Percentiles rank a stretch among this genome's conserved stretches.
These are phyloP conservation scores for Hermanozyma aechmeae DNA, from an alignment of 805 yeast genomes.

Conservation along the genomic window DNA sequence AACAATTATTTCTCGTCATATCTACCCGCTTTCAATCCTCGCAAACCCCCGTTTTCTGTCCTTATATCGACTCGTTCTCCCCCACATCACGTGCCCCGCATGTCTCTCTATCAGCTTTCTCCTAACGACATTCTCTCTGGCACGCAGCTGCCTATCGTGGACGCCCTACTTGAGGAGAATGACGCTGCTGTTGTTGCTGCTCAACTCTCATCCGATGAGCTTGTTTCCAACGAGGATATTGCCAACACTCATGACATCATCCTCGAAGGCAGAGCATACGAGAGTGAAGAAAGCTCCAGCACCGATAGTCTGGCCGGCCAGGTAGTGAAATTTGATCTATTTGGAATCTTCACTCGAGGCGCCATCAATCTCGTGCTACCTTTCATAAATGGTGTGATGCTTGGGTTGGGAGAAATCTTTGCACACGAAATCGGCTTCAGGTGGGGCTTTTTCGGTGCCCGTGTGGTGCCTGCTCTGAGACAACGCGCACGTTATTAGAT, in stretches of 20 bases:
- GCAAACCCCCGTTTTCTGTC: no score
- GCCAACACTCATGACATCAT: slow-evolving; percentile 17
- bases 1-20: no score
- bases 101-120: no score
- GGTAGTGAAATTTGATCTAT: slow-evolving; percentile 15
- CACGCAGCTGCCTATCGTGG: no score
- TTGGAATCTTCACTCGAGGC: slow-evolving; percentile 37
- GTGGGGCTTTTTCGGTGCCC: slow-evolving; percentile 68
- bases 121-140: no score
- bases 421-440: slow-evolving; percentile 89
- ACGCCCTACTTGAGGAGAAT: no score
- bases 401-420: slow-evolving; percentile 89
- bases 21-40: no score
- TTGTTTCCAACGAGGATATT: slow-evolving; percentile 19
- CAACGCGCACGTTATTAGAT: no score
- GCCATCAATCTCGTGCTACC: slow-evolving; percentile 77
- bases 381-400: slow-evolving; percentile 87
- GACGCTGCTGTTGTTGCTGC: no score
- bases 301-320: slow-evolving; percentile 1
- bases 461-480: slow-evolving; percentile 45
- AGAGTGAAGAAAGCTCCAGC: slow-evolving; percentile 5
- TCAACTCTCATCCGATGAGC: slow-evolving; percentile 23
- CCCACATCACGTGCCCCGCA: no score
- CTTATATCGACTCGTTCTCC: no score
- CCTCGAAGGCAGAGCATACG: slow-evolving; percentile 11